Base-by-base conservation (phyloP, 495 filamentous ascomycete genomes). In the Clavariopsis aquatica region DNA sequence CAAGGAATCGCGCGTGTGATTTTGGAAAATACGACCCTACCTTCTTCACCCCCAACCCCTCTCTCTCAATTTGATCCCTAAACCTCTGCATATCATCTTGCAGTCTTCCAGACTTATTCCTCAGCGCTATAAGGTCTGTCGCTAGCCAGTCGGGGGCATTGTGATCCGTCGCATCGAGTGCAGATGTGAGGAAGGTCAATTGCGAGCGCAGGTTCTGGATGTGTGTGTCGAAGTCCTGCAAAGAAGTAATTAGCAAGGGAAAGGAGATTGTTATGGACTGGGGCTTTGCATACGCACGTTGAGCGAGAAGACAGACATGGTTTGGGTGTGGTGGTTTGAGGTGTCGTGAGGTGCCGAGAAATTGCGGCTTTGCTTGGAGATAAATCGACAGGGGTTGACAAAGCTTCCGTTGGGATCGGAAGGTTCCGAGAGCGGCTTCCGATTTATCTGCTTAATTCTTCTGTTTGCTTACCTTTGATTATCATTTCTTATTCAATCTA, bases 11-110 rank as follows among this genome's bases (percentile, higher is more conserved):
- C 51, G 8, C 5, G 24, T 27, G 12, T 27, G 31, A 12, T 15
- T 17, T 19, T 29, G 5, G 5, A 54, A 31, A 28, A 17, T 13
- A 27, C 4, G 15, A 47, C 17, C n/a, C 12, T 24, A 46, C 55
- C 55, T 57, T 57, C 23, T 29, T 57, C 24, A 28, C 12, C n/a
- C 31, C 34, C 12, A 41, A n/a, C 22, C 55, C 55, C 41, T 47
- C 36, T 19, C 36, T 28, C 55, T 57, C 55, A 3, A 57, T 3
- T 38, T 46, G 55, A 13, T 57, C 55, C 17, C 36, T 45, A 29
- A 57, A 57, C 22, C 55, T 45, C 36, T 57, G 55, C 55, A 57
- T 57, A 47, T 57, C 55, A 57, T 57, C 55, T 6, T 47, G 55
- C 34, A 57, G 24, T 24, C 55, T 45, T 4, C 55, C 55, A 6